Conservation (phyloP, 768 basidiomycete species). For the Xerocomellus amylosporus region DNA sequence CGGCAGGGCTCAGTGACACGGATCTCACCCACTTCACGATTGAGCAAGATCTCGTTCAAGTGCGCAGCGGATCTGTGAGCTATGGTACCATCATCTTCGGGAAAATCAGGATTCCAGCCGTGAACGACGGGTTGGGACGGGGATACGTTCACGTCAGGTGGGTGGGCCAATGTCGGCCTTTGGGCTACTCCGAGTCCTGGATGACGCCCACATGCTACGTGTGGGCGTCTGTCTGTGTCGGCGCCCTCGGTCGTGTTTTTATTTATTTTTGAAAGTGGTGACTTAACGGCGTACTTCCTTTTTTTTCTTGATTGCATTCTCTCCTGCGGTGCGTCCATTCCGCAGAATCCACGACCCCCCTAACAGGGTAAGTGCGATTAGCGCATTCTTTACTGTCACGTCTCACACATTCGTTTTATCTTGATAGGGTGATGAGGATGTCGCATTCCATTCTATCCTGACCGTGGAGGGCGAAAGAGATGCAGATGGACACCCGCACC, state of each 20-base stretch:
- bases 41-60: constrained; percentile 40
- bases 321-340: constrained; percentile 1
- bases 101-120: constrained; percentile 68
- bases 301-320: constrained; percentile 1
- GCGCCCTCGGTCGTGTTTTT: constrained; percentile 4
- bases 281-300: constrained; percentile 11
- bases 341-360: constrained; percentile 73
- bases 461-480: constrained; percentile 54
- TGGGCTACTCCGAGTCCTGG: not conserved
- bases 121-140: constrained; percentile 56
- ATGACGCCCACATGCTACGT: constrained; percentile 1
- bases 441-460: constrained; percentile 69
- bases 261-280: constrained; percentile 2
- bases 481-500: constrained; percentile 47
- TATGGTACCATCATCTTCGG: constrained; percentile 75
- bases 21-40: constrained; percentile 53
- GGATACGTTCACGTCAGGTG: constrained; percentile 75
- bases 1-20: constrained; percentile 46
- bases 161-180: constrained; percentile 16
- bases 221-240: constrained; percentile 11
- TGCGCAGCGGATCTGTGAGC: constrained; percentile 55
- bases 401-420: constrained; percentile 9
- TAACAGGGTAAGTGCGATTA: constrained; percentile 48
- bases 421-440: constrained; percentile 58
- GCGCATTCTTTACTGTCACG: not conserved